Evolutionary conservation across 192 early-diverging fungal genomes (phyloP), one percentile per base, ranked within the genome.

Genomic region (Nowakowskiella sp.): DNA sequence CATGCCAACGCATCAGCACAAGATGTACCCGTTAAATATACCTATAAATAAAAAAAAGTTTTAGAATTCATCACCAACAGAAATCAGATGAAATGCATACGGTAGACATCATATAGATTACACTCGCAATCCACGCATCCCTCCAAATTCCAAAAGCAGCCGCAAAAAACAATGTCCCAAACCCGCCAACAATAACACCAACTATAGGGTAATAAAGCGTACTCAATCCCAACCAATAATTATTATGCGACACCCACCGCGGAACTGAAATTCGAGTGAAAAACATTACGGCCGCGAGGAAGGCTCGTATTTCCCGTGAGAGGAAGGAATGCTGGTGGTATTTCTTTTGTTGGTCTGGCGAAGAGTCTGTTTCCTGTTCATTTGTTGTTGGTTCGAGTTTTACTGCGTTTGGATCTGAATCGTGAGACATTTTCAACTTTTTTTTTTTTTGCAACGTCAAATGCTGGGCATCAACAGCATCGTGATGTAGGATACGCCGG

Each of bases 251-350:
- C 34, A 63, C 61, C 61, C 61, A 63, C 13, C 30, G 30, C 10
- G 61, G 61, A 6, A 63, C 61, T 13, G 51, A 50, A 27, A 63
- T 9, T 13, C 61, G 53, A 4, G 61, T 63, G 29, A 63, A 60
- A 49, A 63, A 63, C 57, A n/a, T 63, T 44, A 63, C 48, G 23
- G 42, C 53, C 25, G 49, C 48, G 31, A 51, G 44, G 47, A 63
- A 63, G 8, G 61, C 61, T 5, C 23, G 24, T 10, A 62, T 6
- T 28, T 63, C 61, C 30, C 56, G 56, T n/a, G 39, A 53, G 22
- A 32, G 19, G 31, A 63, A 63, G 6, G 36, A 42, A n/a, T n/a
- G n/a, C n/a, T n/a, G n/a, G n/a, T n/a, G n/a, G n/a, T n/a, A n/a
- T n/a, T n/a, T n/a, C n/a, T n/a, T n/a, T n/a, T n/a, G n/a, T n/a